Conservation (phyloP, 140 eudicot genomes). For the Stevia rebaudiana region DNA sequence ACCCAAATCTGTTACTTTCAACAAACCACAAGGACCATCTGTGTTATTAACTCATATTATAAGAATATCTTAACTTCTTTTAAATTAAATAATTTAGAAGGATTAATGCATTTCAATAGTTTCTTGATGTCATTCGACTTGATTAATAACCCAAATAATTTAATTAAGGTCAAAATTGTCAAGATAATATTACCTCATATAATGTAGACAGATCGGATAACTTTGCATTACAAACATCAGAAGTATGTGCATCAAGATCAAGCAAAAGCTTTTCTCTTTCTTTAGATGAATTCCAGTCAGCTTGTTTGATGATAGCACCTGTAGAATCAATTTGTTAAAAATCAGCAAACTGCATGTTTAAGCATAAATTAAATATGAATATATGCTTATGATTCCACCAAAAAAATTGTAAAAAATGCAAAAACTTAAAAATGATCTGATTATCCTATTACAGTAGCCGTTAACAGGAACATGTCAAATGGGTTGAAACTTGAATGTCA, state of each 20-base stretch:
- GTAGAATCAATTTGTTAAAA: slow-evolving; percentile 9
- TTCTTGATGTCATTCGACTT: neutral
- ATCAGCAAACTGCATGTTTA: neutral
- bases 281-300: slow-evolving; percentile 56
- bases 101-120: neutral
- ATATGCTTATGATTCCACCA: neutral
- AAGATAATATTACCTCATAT: slow-evolving; percentile 42
- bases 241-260: slow-evolving; percentile 57
- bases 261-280: slow-evolving; percentile 53
- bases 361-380: too few relatives aligned
- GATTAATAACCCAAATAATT: neutral
- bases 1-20: too few relatives aligned
- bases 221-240: slow-evolving; percentile 35
- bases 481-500: neutral
- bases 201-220: slow-evolving; percentile 37
- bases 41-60: too few relatives aligned
- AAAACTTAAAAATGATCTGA: neutral
- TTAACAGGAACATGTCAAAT: neutral
- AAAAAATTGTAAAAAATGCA: neutral
- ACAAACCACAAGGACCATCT: too few relatives aligned
- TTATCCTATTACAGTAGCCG: too few relatives aligned
- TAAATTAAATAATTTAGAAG: neutral
- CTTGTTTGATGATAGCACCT: slow-evolving; percentile 54
- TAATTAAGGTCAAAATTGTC: slow-evolving; percentile 2
- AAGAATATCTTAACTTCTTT: neutral